These are phyloP conservation scores for Agrocybe praecox DNA, from an alignment of 768 basidiomycete species.

Conservation along the genomic window DNA sequence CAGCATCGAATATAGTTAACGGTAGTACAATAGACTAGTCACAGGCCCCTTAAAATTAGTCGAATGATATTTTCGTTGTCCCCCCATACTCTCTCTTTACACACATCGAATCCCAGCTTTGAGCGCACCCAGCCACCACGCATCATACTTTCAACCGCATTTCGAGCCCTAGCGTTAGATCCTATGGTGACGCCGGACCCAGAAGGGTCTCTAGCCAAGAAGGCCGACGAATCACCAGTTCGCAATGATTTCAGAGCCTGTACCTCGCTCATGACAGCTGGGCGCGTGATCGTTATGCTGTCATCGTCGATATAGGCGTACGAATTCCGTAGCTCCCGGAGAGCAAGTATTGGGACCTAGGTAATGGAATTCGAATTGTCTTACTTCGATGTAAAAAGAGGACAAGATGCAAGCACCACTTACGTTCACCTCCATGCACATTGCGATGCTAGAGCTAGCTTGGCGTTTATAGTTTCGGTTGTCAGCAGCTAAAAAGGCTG, in stretches of 20 bases:
- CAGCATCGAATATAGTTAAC: too few relatives aligned
- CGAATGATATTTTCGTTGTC: constrained; percentile 7
- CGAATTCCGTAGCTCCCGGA: neutral
- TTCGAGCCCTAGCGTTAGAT: neutral
- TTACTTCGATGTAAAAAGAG: too few relatives aligned
- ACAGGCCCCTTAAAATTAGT: constrained; percentile 1
- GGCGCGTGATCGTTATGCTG: constrained; percentile 9
- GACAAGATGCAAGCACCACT: neutral
- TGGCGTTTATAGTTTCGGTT: constrained; percentile 8
- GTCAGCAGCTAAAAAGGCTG: constrained; percentile 4
- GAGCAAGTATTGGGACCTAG: neutral
- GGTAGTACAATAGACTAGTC: too few relatives aligned
- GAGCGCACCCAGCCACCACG: constrained; percentile 5
- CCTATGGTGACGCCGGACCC: neutral
- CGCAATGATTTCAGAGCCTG: constrained; percentile 10
- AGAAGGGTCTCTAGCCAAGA: constrained; percentile 1
- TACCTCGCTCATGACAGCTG: constrained; percentile 15
- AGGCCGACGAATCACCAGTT: constrained; percentile 2
- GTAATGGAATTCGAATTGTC: too few relatives aligned
- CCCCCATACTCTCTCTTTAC: constrained; percentile 4
- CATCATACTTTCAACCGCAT: constrained; percentile 10
- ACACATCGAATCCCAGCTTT: neutral
- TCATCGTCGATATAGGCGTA: constrained; percentile 13
- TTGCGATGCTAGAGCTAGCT: constrained; percentile 15
- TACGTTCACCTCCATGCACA: constrained; percentile 13